Conservation (phyloP, 2,329 filamentous ascomycete species). For the Nannizzia gypsea region DNA sequence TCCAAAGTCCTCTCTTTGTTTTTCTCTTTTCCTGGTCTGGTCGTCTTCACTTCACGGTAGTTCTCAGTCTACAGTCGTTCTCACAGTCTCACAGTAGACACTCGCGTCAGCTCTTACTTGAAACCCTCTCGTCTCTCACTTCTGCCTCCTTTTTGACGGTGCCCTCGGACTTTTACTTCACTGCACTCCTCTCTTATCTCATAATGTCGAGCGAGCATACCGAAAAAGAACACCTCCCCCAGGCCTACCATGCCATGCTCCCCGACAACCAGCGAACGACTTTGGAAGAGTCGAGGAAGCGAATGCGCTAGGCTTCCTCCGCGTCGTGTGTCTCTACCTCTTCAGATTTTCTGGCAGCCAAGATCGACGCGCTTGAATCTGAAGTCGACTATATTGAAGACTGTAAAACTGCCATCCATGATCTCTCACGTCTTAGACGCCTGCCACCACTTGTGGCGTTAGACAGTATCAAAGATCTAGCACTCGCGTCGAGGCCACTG, state of each 20-base stretch:
- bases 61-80: too few species aligned
- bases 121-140: too few species aligned
- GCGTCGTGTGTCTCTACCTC: not conserved
- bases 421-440: not conserved
- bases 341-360: not conserved
- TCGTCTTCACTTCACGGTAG: too few species aligned
- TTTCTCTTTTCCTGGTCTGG: too few species aligned
- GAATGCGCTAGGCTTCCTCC: not conserved
- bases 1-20: too few species aligned
- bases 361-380: not conserved
- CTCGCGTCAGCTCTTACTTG: too few species aligned
- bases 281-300: not conserved
- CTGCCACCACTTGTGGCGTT: not conserved
- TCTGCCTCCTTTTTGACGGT: too few species aligned
- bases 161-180: too few species aligned
- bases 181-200: not conserved
- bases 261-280: not conserved
- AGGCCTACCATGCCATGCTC: not conserved
- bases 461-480: not conserved
- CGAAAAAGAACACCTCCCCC: not conserved
- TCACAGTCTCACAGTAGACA: too few species aligned
- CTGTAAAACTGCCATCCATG: not conserved
- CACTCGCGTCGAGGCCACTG: not conserved
- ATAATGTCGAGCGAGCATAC: not conserved
- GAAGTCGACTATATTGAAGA: not conserved